Conservation (phyloP, 2,329 filamentous ascomycete genomes). For the Sclerotinia sclerotiorum region DNA sequence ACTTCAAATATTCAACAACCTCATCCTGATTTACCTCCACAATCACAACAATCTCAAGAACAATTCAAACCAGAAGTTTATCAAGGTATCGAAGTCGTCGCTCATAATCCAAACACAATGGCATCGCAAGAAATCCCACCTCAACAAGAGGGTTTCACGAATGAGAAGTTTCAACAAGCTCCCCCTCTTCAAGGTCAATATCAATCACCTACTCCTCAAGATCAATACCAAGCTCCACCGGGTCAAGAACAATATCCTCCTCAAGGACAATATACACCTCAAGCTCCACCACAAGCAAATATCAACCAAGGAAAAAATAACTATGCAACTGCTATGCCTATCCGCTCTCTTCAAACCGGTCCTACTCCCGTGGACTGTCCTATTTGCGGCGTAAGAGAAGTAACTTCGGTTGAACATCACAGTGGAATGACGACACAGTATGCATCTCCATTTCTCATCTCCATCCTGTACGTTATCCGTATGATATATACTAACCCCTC, state of each 20-base stretch:
- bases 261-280: constrained; percentile 1
- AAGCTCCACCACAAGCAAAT: constrained; percentile 11
- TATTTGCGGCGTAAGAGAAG: constrained; percentile 29
- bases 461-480: neutral
- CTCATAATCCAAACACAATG: constrained; percentile 10
- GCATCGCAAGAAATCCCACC: constrained; percentile 3
- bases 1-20: constrained; percentile 17
- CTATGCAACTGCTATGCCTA: constrained; percentile 27
- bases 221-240: neutral
- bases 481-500: neutral
- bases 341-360: constrained; percentile 25
- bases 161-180: neutral
- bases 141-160: constrained; percentile 16
- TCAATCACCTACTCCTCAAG: constrained; percentile 5
- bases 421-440: constrained; percentile 33
- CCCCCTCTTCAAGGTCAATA: constrained; percentile 8
- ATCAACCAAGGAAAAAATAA: constrained; percentile 16
- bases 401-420: constrained; percentile 29
- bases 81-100: constrained; percentile 20
- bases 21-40: constrained; percentile 1
- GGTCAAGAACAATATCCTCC: constrained; percentile 3
- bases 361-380: constrained; percentile 32
- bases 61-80: constrained; percentile 1
- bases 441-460: constrained; percentile 17
- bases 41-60: neutral